Percentiles rank a stretch among this genome's conserved stretches.
Evolutionary conservation across 495 filamentous ascomycete genomes (phyloP).

Genomic region (Clohesyomyces aquaticus): DNA sequence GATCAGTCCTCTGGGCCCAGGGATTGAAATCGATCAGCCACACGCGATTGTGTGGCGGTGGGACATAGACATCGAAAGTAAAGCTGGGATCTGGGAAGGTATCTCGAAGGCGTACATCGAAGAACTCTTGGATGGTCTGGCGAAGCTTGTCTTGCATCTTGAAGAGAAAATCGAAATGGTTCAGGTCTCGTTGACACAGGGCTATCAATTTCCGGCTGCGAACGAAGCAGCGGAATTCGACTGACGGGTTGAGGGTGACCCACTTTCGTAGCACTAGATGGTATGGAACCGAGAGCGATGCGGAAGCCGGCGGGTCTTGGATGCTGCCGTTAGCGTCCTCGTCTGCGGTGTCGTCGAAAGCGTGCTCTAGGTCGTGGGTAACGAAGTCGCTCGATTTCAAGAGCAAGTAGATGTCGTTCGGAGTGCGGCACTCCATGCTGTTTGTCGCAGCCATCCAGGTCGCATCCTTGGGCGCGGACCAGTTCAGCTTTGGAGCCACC

Average conservation of each 20-base stretch:
- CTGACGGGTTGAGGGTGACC: constrained; percentile 81
- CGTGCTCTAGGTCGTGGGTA: constrained; percentile 90
- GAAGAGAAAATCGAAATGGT: constrained; percentile 83
- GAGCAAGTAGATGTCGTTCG: constrained; percentile 91
- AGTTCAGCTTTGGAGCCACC: constrained; percentile 91
- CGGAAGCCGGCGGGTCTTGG: constrained; percentile 21
- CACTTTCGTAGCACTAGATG: constrained; percentile 81
- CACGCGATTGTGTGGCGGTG: constrained; percentile 73
- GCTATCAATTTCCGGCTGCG: constrained; percentile 75
- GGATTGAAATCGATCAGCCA: constrained; percentile 94
- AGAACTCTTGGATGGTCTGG: constrained; percentile 68
- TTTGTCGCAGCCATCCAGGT: constrained; percentile 93
- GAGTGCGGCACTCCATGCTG: constrained; percentile 79
- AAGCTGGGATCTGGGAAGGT: constrained; percentile 84
- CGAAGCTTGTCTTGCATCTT: constrained; percentile 65
- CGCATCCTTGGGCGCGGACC: constrained; percentile 95
- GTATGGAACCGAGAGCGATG: constrained; percentile 53
- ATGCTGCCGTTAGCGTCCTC: constrained; percentile 12
- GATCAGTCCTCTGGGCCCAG: constrained; percentile 89
- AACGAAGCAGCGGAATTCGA: constrained; percentile 96
- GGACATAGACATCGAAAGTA: constrained; percentile 89
- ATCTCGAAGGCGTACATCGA: constrained; percentile 67
- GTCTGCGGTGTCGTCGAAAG: constrained; percentile 77
- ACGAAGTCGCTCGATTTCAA: constrained; percentile 93
- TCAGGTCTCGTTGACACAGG: constrained; percentile 86